Conservation (phyloP, 164 flowering plant species). For the Nymphaea thermarum region DNA sequence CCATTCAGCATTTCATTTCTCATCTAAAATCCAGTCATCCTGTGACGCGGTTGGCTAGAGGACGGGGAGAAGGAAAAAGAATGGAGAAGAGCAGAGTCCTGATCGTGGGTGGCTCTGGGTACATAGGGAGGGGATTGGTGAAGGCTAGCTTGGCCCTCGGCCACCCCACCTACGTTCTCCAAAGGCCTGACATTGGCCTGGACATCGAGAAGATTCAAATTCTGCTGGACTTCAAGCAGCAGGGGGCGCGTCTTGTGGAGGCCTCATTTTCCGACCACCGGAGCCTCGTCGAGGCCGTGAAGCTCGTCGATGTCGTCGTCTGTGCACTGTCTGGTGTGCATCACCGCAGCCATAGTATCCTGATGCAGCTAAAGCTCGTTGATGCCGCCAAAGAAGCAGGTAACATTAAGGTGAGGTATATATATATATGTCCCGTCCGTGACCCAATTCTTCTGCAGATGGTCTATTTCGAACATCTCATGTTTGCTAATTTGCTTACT, state of each 20-base stretch:
- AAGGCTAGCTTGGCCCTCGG: conserved; percentile 44
- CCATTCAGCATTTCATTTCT: no score
- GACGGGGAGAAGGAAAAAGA: not conserved
- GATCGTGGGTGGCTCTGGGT: conserved; percentile 61
- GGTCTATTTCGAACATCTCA: no score
- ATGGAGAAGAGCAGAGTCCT: conserved; percentile 8
- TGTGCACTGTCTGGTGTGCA: conserved; percentile 59
- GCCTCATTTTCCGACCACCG: conserved; percentile 41
- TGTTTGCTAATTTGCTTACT: no score
- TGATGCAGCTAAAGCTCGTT: conserved; percentile 58
- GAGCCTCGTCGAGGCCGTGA: conserved; percentile 64
- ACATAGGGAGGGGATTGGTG: conserved; percentile 51
- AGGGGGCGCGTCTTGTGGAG: conserved; percentile 41
- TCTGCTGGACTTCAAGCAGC: conserved; percentile 35
- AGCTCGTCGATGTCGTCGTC: conserved; percentile 53
- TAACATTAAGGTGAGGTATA: conserved; percentile 37
- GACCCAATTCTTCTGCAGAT: no score
- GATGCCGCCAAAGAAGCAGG: conserved; percentile 68
- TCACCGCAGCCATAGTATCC: conserved; percentile 39
- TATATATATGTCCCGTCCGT: no score
- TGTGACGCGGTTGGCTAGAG: no score
- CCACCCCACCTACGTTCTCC: conserved; percentile 42
- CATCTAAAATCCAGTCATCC: no score
- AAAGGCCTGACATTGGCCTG: conserved; percentile 42
- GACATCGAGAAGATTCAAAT: conserved; percentile 54